Conservation (phyloP, 1,284 basidiomycete species). For the Pseudozyma thailandica region DNA sequence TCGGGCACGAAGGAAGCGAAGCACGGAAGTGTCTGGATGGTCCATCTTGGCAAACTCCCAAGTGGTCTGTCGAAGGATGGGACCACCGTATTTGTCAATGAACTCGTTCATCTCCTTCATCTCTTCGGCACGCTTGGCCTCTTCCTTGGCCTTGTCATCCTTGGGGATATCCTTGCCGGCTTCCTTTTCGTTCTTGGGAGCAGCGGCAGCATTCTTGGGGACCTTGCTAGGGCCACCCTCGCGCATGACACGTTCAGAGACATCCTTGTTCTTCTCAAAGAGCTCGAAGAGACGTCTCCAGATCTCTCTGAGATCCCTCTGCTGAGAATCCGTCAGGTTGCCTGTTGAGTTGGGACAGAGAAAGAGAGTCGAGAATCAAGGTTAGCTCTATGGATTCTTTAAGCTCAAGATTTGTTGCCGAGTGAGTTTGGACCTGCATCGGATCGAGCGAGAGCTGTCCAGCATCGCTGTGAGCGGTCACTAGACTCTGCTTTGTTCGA, state of each 20-base stretch:
- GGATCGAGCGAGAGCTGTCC: slow-evolving; percentile 11
- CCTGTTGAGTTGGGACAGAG: slow-evolving; percentile 32
- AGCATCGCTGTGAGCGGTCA: background rate
- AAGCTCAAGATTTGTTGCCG: background rate
- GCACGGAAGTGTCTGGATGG: slow-evolving; percentile 63
- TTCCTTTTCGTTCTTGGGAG: slow-evolving; percentile 45
- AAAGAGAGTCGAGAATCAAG: background rate
- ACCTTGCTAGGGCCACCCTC: slow-evolving; percentile 52
- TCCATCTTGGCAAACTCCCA: slow-evolving; percentile 66
- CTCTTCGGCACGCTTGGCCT: slow-evolving; percentile 61
- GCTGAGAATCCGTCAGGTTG: slow-evolving; percentile 60
- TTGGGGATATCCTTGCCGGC: slow-evolving; percentile 62
- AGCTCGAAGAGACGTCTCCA: slow-evolving; percentile 61
- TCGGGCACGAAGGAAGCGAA: slow-evolving; percentile 68
- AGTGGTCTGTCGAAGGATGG: slow-evolving; percentile 55
- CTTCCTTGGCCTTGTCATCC: slow-evolving; percentile 65
- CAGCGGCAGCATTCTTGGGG: slow-evolving; percentile 23
- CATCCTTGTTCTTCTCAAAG: slow-evolving; percentile 59
- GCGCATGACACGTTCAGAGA: slow-evolving; percentile 55
- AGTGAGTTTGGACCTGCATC: slow-evolving; percentile 4
- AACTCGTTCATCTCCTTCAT: slow-evolving; percentile 60
- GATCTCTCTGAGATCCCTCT: slow-evolving; percentile 57
- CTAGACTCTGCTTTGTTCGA: background rate
- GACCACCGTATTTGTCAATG: slow-evolving; percentile 65
- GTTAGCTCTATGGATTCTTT: slow-evolving; percentile 8